These are phyloP conservation scores for Arabidopsis hybrid DNA, from an alignment of 441 rosid genomes.

Conservation along the genomic window DNA sequence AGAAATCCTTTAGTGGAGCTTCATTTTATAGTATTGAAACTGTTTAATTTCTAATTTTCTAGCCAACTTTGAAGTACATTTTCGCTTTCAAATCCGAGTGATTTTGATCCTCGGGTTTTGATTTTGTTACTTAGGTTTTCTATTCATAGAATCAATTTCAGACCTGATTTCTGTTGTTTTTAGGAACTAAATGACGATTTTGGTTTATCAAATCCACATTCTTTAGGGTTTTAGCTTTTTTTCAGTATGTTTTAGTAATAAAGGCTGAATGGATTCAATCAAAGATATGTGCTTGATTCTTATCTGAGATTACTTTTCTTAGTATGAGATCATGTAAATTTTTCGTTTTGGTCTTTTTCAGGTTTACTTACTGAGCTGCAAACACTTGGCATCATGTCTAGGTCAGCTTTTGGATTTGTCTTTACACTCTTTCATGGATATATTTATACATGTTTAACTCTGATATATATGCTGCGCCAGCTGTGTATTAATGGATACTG, in stretches of 20 bases:
- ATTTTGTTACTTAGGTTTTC: not conserved
- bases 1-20: not conserved
- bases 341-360: not conserved
- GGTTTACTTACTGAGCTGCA: constrained; percentile 28
- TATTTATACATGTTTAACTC: not conserved
- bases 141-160: constrained; percentile 9
- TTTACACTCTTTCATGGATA: not conserved
- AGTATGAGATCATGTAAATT: not conserved
- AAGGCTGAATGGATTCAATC: not conserved
- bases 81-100: no score
- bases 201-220: constrained; percentile 7
- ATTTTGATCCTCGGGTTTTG: no score
- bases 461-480: not conserved
- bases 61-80: no score
- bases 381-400: constrained; percentile 42
- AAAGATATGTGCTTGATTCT: constrained; percentile 6
- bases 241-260: not conserved
- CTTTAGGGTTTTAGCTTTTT: constrained; percentile 34
- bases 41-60: no score
- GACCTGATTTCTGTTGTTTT: constrained; percentile 3
- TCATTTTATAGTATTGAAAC: no score
- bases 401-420: constrained; percentile 33
- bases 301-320: constrained; percentile 8
- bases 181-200: not conserved
- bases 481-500: not conserved